These are phyloP conservation scores for Zopfia rhizophila DNA, from an alignment of 2,329 filamentous ascomycete species.

Conservation along the genomic window DNA sequence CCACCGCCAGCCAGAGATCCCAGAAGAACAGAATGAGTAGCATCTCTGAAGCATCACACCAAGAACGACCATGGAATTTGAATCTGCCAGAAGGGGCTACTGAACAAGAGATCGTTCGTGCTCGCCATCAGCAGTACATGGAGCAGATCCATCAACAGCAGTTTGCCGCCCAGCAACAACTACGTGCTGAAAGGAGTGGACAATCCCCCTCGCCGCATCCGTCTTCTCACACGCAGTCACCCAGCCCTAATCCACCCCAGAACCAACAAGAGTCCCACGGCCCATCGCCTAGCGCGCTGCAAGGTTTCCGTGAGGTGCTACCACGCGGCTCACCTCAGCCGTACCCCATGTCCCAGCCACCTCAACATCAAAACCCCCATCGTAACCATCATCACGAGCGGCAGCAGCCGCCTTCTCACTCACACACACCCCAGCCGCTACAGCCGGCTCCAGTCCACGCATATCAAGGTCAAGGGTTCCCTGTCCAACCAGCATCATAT, in stretches of 20 bases:
- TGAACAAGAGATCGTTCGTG: constrained; percentile 49
- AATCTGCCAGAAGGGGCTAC: constrained; percentile 47
- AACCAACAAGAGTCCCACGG: constrained; percentile 17
- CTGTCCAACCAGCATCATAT: constrained; percentile 33
- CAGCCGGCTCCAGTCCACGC: constrained; percentile 38
- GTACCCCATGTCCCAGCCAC: constrained; percentile 27
- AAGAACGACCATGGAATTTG: constrained; percentile 45
- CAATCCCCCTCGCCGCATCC: constrained; percentile 44
- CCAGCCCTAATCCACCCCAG: constrained; percentile 21
- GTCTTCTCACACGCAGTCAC: constrained; percentile 33
- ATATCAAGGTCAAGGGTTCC: constrained; percentile 15
- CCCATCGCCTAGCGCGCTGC: constrained; percentile 22
- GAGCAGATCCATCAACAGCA: constrained; percentile 31
- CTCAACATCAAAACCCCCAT: constrained; percentile 15
- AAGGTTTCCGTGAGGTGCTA: constrained; percentile 44
- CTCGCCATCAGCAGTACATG: constrained; percentile 48
- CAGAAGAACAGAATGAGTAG: constrained; percentile 48
- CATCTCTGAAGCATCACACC: constrained; percentile 42
- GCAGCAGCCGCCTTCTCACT: constrained; percentile 17
- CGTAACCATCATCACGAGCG: constrained; percentile 6
- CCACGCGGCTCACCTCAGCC: constrained; percentile 44
- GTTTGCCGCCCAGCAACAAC: constrained; percentile 43
- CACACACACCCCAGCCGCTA: constrained; percentile 27
- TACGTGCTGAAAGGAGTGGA: constrained; percentile 41
- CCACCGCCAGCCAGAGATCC: constrained; percentile 25